These are phyloP conservation scores for Pichia membranifaciens DNA, from an alignment of 805 yeast genomes.

Conservation along the genomic window DNA sequence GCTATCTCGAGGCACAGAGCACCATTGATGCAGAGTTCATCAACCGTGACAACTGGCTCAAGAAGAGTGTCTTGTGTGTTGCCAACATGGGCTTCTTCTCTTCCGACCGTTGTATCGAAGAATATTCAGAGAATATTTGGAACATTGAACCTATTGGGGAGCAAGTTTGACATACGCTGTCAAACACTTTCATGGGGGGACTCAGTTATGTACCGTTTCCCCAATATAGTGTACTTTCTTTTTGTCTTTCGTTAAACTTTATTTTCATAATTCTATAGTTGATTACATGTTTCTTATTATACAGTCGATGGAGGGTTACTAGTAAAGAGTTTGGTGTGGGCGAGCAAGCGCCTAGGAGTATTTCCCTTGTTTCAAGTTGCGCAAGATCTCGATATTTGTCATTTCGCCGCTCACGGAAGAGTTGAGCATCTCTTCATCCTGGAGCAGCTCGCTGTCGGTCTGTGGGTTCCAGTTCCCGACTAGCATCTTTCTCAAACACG, in stretches of 20 bases:
- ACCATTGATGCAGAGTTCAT: conserved; percentile 67
- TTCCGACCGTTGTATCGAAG: conserved; percentile 85
- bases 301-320: too few species aligned
- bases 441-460: too few species aligned
- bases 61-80: conserved; percentile 69
- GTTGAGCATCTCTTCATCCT: not conserved
- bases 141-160: conserved; percentile 64
- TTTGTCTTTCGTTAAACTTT: too few species aligned
- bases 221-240: too few species aligned
- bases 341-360: too few species aligned
- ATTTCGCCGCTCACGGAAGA: not conserved
- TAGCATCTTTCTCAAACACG: conserved; percentile 44
- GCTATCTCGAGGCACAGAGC: conserved; percentile 76
- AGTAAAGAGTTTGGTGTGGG: too few species aligned
- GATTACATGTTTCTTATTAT: too few species aligned
- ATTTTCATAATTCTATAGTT: not conserved
- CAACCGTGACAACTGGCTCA: conserved; percentile 64
- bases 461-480: conserved; percentile 11
- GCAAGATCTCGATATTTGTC: not conserved
- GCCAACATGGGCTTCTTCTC: conserved; percentile 93
- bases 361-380: not conserved
- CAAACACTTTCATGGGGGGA: too few species aligned
- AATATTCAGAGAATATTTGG: conserved; percentile 91
- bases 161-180: conserved; percentile 9
- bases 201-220: too few species aligned